These are phyloP conservation scores for Coniella vitis DNA, from an alignment of 2,329 filamentous ascomycete species.

Conservation along the genomic window DNA sequence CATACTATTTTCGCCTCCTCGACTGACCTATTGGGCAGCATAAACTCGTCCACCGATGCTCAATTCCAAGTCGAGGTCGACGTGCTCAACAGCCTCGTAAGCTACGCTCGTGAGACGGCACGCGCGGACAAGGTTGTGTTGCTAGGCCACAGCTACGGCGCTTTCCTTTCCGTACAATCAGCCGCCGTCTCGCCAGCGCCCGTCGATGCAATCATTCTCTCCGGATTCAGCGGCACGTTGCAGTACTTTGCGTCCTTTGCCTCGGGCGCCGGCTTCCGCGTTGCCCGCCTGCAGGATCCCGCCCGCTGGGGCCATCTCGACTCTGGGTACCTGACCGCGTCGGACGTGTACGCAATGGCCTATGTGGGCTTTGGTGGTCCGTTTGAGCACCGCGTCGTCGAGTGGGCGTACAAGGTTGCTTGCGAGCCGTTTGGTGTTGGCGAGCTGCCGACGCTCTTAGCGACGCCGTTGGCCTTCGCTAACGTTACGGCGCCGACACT, in stretches of 20 bases:
- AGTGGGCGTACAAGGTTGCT: constrained; percentile 22
- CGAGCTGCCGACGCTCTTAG: constrained; percentile 24
- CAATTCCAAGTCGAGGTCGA: constrained; percentile 27
- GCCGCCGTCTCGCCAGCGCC: constrained; percentile 14
- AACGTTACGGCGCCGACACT: constrained; percentile 22
- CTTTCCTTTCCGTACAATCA: constrained; percentile 23
- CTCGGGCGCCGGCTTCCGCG: constrained; percentile 23
- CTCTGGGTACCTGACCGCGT: constrained; percentile 21
- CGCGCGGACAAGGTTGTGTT: constrained; percentile 23
- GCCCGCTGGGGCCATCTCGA: constrained; percentile 23
- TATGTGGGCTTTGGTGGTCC: constrained; percentile 22
- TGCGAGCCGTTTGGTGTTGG: constrained; percentile 25
- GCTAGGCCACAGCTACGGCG: constrained; percentile 26
- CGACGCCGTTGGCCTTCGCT: constrained; percentile 18
- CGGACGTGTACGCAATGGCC: constrained; percentile 23
- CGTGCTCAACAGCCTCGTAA: constrained; percentile 23
- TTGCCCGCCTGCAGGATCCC: constrained; percentile 20
- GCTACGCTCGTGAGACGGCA: constrained; percentile 19
- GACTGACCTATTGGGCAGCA: constrained; percentile 9
- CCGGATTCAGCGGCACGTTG: constrained; percentile 23
- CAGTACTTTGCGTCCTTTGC: constrained; percentile 23
- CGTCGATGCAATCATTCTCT: constrained; percentile 17
- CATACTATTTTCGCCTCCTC: neutral
- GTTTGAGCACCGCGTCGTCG: constrained; percentile 23
- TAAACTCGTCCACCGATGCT: constrained; percentile 21